A percentile compares a stretch with the other conserved stretches of the same genome.
Conservation (phyloP, 352 stramenopile species). For the Pythium diclinum region DNA sequence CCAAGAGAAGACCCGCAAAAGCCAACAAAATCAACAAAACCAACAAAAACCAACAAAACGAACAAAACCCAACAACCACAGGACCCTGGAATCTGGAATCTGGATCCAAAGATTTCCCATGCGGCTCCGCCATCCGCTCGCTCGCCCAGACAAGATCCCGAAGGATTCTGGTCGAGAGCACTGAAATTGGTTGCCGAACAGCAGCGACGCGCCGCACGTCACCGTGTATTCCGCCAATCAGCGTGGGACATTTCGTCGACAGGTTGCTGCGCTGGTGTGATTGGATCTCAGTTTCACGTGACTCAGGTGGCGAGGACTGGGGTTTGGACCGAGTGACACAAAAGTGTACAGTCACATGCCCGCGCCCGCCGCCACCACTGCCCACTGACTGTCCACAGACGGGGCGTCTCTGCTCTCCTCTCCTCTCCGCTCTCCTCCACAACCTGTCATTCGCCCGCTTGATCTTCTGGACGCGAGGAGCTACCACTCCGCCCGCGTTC, state of each 20-base stretch:
- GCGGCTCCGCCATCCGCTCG: not conserved
- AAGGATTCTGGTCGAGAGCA: not conserved
- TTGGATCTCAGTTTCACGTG: not conserved
- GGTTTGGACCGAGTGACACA: not conserved
- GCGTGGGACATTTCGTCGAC: constrained; percentile 10
- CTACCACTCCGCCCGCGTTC: not conserved
- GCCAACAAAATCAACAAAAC: not conserved
- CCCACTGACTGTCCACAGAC: constrained; percentile 1
- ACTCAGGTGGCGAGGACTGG: constrained; percentile 14
- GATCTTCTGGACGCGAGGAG: constrained; percentile 6
- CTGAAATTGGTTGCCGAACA: not conserved
- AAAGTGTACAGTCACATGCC: constrained; percentile 2
- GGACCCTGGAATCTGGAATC: not conserved
- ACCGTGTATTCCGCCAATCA: constrained; percentile 12
- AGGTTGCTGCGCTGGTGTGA: constrained; percentile 1
- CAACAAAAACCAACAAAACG: constrained; percentile 1
- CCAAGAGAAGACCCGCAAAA: not conserved
- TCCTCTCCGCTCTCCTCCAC: not conserved
- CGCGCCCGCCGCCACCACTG: no score
- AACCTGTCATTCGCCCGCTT: not conserved
- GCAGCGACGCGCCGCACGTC: constrained; percentile 19
- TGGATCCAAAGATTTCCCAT: not conserved
- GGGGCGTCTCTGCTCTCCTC: not conserved
- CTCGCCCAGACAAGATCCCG: constrained; percentile 12
- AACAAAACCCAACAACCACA: not conserved